phyloP scores from a whole-genome alignment of 2,329 filamentous ascomycete species.

The Arthrobotrys musiformis region DNA sequence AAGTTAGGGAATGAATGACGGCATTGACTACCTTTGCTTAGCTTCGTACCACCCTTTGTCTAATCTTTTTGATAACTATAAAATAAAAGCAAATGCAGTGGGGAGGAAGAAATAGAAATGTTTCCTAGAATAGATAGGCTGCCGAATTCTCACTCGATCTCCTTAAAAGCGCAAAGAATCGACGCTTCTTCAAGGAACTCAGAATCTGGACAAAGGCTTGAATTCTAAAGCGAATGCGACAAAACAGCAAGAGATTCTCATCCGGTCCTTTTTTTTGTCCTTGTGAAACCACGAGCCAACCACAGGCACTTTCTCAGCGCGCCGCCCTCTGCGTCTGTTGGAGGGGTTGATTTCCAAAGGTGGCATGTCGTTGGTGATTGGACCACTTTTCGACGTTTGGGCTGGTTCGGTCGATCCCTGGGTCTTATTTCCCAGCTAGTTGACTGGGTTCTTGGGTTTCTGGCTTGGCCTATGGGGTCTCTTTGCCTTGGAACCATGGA shows the following conservation, averaged over 20 bases:
- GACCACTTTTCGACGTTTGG: conserved; percentile 40
- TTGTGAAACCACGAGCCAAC: conserved; percentile 51
- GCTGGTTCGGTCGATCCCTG: conserved; percentile 32
- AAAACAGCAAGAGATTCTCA: conserved; percentile 10
- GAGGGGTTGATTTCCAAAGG: conserved; percentile 35
- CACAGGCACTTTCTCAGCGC: conserved; percentile 34
- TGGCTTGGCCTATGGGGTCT: conserved; percentile 39
- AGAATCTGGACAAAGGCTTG: not conserved
- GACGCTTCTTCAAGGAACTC: not conserved
- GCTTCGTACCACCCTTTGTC: conserved; percentile 25
- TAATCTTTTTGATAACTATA: conserved; percentile 21
- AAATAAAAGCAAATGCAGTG: conserved; percentile 5
- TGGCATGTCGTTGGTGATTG: conserved; percentile 55
- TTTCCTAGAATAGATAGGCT: conserved; percentile 43
- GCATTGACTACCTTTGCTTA: conserved; percentile 43
- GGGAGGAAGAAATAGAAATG: not conserved
- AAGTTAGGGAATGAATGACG: conserved; percentile 18
- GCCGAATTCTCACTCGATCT: conserved; percentile 40
- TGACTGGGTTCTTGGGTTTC: conserved; percentile 18
- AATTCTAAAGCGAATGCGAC: conserved; percentile 24
- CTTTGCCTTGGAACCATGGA: conserved; percentile 35
- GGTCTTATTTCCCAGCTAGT: conserved; percentile 44
- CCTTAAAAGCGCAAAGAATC: conserved; percentile 40
- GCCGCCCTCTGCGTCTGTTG: conserved; percentile 10
- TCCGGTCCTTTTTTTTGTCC: conserved; percentile 35